Base-by-base conservation (phyloP, 345 rosid genomes). In the Dimocarpus longan region DNA sequence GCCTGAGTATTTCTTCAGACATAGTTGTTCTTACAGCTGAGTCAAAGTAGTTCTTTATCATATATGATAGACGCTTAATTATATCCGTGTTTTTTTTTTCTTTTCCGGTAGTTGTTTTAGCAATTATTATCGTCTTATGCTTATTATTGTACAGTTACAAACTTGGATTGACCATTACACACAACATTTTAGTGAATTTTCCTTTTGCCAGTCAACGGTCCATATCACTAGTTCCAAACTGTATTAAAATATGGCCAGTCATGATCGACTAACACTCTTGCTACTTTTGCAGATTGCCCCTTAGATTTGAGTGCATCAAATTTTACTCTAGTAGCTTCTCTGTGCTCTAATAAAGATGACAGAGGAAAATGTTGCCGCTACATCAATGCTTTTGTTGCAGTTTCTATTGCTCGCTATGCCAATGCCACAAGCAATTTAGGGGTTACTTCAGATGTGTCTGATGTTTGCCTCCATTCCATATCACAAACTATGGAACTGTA, bases 301-400 rank as follows among this genome's bases (percentile, higher is more conserved):
- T 82, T 93, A 84, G 95, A 95, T 84, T 84, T 95, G 80, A 88
- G 89, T 74, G 84, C 84, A 62, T 86, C 95, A 5, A 92, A 95
- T 85, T 90, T 90, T 71, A 91, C 97, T 42, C 85, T 92, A 12
- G 90, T 90, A 69, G 99, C 98, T 19, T 88, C 98, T 2, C 52
- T 92, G 52, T 95, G 99, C 87, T 91, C 96, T 0, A 80, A 80
- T 70, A 76, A 82, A 9, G 80, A 82, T 44, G 87, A 89, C 8
- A 87, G 93, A 87, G 97, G 91, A 70, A 92, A 89, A 80, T 95
- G 99, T 79, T 95, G 98, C 87, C 97, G 95, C 71, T 93, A 95
- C 85, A 93, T 95, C 75, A 95, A 95, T 80, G 94, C 97, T 75
- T 95, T 89, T 66, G 74, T 92, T 79, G 93, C 97, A 7, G 78